Base-by-base conservation (phyloP, 2,329 filamentous ascomycete genomes). In the Anthostomella pinea region DNA sequence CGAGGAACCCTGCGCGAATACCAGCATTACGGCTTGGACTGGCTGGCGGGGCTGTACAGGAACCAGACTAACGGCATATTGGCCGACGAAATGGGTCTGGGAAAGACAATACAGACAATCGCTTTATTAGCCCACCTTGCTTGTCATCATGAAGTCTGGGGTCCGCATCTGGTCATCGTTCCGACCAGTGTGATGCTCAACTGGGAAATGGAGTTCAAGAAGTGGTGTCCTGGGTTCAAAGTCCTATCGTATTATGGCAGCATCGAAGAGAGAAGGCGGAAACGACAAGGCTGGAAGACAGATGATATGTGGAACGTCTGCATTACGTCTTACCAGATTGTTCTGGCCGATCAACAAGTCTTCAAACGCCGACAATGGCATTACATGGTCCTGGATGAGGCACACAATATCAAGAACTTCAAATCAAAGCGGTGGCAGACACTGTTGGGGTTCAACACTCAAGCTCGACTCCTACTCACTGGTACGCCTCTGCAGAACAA, bases 181-280 rank as follows among this genome's bases (percentile, higher is more conserved):
- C 93, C 93, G 2, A 98, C 93, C 2, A 97, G 90, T 63, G 94
- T 98, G 31, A 96, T 98, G 75, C 79, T 98, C 48, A 98, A 98
- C 59, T 98, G 93, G 93, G 94, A 98, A 62, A 97, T 97, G 85
- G 93, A 98, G 64, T 98, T 98, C 74, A 97, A 97, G 59, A 98
- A 98, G 61, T 98, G 91, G 80, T 87, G 90, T 39, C 93, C 94
- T 3, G 91, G 93, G 0, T 98, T 98, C 72, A 97, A 96, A 60
- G 95, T 98, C 38, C 72, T 98, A 41, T 93, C 90, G 0, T 98
- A 98, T 66, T 98, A 97, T 59, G 93, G 94, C 27, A 87, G 84
- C 26, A 85, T 90, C 53, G 89, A 96, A 49, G 93, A 98, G 64
- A 83, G 93, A 29, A 90, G 87, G 59, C 75, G 83, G 49, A 97